phyloP scores from a whole-genome alignment of 306 rosid species.

The Quercus mongolica region DNA sequence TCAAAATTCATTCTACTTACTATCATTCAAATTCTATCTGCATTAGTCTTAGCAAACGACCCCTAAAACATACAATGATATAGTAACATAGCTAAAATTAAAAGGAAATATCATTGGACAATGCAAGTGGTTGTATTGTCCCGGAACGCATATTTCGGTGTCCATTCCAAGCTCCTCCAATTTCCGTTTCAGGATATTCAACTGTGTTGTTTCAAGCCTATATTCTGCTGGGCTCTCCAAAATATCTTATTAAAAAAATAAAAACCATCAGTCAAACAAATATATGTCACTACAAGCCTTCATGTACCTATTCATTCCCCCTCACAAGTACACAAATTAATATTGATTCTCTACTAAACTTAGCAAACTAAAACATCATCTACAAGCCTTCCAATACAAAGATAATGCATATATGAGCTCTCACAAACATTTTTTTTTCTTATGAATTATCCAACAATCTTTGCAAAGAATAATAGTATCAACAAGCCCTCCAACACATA shows the following conservation, averaged over 20 bases:
- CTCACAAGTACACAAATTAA: not conserved
- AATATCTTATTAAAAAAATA: conserved; percentile 14
- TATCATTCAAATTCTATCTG: no score
- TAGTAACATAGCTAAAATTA: not conserved
- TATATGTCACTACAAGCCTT: not conserved
- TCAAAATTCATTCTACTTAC: no score
- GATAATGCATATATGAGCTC: not conserved
- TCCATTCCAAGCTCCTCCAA: conserved; percentile 59
- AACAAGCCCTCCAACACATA: not conserved
- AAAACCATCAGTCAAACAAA: conserved; percentile 9
- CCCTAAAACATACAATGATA: not conserved
- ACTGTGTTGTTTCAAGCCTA: not conserved
- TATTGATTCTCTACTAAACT: not conserved
- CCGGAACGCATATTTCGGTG: conserved; percentile 33
- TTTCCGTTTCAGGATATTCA: conserved; percentile 36
- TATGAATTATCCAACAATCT: not conserved
- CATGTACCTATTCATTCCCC: not conserved
- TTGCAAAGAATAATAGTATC: not conserved
- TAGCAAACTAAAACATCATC: not conserved
- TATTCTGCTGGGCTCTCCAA: conserved; percentile 37
- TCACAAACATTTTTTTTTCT: not conserved
- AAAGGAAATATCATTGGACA: conserved; percentile 58
- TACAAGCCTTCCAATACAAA: not conserved
- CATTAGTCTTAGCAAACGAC: not conserved
- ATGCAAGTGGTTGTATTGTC: conserved; percentile 53